Conservation (phyloP, 176 grass and related monocot genomes). For the Areca catechu region DNA sequence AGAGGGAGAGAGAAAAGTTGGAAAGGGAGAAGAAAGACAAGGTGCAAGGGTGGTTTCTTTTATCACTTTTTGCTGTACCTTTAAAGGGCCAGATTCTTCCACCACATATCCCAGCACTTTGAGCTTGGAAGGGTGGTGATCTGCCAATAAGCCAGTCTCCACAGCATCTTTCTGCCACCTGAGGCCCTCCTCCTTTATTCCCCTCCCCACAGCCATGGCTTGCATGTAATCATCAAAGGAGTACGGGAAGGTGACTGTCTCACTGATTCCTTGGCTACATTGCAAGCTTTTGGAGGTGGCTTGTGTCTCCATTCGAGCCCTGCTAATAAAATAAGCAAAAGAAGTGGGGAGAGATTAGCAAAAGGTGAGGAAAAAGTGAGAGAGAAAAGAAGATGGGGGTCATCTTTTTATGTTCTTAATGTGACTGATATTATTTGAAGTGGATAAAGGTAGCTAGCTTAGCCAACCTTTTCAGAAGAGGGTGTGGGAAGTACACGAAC, state of each 20-base stretch:
- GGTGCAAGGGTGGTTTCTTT: background rate
- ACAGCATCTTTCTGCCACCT: slow-evolving; percentile 53
- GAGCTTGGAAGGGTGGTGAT: slow-evolving; percentile 35
- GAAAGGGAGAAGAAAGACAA: background rate
- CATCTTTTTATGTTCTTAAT: slow-evolving; percentile 14
- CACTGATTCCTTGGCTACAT: slow-evolving; percentile 48
- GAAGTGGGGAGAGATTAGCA: background rate
- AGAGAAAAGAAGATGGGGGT: slow-evolving; percentile 12
- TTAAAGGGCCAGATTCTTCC: slow-evolving; percentile 66
- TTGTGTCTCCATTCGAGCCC: slow-evolving; percentile 46
- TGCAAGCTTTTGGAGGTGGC: slow-evolving; percentile 40
- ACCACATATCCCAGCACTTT: slow-evolving; percentile 42
- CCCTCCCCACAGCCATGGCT: slow-evolving; percentile 45
- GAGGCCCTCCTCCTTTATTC: slow-evolving; percentile 57
- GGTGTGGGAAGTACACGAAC: slow-evolving; percentile 18
- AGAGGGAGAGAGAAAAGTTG: background rate
- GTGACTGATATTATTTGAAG: slow-evolving; percentile 25
- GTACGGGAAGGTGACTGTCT: slow-evolving; percentile 38
- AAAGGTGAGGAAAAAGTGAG: slow-evolving; percentile 14
- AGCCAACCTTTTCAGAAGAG: slow-evolving; percentile 82
- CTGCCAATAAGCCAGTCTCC: slow-evolving; percentile 2
- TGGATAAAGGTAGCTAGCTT: slow-evolving; percentile 13
- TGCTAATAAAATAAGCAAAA: slow-evolving; percentile 22
- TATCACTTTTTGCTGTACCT: slow-evolving; percentile 49
- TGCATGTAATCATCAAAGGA: slow-evolving; percentile 81